Percentiles rank a stretch among this genome's conserved stretches.
Evolutionary conservation across 2,329 filamentous ascomycete species (phyloP).

Genomic region (Colletotrichum sp.): DNA sequence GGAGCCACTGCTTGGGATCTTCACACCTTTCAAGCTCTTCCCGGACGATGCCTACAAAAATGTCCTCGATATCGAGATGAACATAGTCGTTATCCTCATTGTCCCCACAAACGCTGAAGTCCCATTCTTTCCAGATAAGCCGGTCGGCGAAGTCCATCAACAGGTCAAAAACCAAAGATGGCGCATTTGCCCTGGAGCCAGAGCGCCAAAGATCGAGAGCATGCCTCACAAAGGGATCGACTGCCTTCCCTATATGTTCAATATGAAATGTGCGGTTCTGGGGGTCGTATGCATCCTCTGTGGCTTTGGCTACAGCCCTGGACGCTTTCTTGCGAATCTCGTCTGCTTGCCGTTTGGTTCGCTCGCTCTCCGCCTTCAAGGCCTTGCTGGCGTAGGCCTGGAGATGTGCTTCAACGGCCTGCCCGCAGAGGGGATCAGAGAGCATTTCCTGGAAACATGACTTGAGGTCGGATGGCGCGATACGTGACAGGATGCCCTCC

Average conservation of each 20-base stretch:
- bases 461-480: neutral
- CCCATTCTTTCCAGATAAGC: neutral
- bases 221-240: neutral
- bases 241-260: neutral
- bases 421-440: neutral
- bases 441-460: neutral
- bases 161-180: neutral
- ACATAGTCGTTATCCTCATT: too few species aligned
- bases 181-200: neutral
- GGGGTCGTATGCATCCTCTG: too few species aligned
- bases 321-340: neutral
- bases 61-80: too few species aligned
- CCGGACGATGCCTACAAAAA: neutral
- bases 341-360: neutral
- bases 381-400: neutral
- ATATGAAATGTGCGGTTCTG: too few species aligned
- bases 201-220: neutral
- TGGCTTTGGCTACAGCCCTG: neutral
- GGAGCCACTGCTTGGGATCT: neutral
- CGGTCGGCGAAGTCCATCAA: neutral
- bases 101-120: too few species aligned
- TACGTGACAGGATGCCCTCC: neutral
- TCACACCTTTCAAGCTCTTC: neutral
- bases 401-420: neutral
- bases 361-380: neutral